Evolutionary conservation across 2,329 filamentous ascomycete genomes (phyloP), one percentile per base, ranked within the genome.

Genomic region (Penicillium sp.): DNA sequence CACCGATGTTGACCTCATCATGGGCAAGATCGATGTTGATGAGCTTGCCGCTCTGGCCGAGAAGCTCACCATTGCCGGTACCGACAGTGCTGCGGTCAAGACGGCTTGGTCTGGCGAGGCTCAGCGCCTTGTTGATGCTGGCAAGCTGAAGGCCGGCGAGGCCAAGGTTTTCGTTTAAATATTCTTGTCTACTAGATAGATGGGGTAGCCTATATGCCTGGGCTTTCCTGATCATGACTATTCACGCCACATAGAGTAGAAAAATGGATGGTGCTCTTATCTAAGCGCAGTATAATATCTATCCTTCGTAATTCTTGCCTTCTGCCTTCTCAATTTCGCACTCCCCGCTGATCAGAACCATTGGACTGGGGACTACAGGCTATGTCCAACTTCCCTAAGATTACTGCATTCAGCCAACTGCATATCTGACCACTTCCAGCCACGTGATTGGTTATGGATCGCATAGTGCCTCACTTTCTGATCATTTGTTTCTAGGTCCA

Each of bases 21-120:
- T 96, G 78, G 81, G 81, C 76, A 96, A 93, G 84, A 86, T 96
- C 63, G 92, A 96, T 63, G 80, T 89, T 52, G 93, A 97, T 65
- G 92, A 97, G 82, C 85, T 97, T 67, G 92, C 92, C 39, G 83
- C 82, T 23, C 79, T 99, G 55, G 91, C 92, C 35, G 81, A 79
- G 66, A 93, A 93, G 79, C 84, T 99, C 57, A 87, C 85, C 67
- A 84, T 86, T 42, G 84, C 83, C 40, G 82, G 90, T 67, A 95
- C 90, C 74, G 86, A 93, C 59, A 86, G 86, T 21, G 85, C 83
- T 61, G 90, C 91, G 73, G 93, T 99, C 75, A 97, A 95, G 85
- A 78, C 77, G 52, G 86, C 91, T 51, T 97, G 92, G 84, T 79
- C 78, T 61, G 87, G 81, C 42, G 90, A 97, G 80, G 86, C 88